Evolutionary conservation across 1,284 basidiomycete genomes (phyloP).

Genomic region (Peniophora sp.): DNA sequence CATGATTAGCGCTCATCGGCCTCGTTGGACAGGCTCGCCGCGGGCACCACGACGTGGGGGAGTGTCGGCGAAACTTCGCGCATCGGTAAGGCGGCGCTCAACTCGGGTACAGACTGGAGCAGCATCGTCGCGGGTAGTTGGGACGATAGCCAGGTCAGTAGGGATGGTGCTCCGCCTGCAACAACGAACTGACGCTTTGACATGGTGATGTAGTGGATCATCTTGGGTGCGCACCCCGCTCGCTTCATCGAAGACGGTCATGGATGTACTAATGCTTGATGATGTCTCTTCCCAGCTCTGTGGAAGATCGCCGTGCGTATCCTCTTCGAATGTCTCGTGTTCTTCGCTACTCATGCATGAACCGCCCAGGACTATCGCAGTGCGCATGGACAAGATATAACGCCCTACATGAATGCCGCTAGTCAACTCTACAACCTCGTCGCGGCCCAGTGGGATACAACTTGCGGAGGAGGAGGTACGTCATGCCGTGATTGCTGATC

Average conservation of each 20-base stretch:
- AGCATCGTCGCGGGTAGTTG: constrained; percentile 34
- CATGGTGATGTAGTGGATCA: constrained; percentile 34
- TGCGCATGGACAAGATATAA: constrained; percentile 24
- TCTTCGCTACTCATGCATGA: no score
- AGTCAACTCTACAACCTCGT: constrained; percentile 40
- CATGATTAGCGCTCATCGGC: no score
- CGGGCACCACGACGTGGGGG: constrained; percentile 28
- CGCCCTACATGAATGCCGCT: constrained; percentile 33
- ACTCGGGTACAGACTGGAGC: constrained; percentile 31
- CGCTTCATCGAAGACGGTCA: no score
- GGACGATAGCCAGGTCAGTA: constrained; percentile 40
- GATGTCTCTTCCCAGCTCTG: constrained; percentile 19
- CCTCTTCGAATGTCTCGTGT: no score
- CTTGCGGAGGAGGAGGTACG: constrained; percentile 19
- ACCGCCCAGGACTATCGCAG: constrained; percentile 30
- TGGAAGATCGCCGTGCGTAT: constrained; percentile 38
- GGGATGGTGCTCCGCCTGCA: neutral
- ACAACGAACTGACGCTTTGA: neutral
- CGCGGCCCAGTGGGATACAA: constrained; percentile 37
- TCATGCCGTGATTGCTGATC: neutral
- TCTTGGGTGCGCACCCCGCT: constrained; percentile 18
- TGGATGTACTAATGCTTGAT: no score
- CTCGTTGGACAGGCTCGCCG: constrained; percentile 18
- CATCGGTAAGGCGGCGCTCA: constrained; percentile 33
- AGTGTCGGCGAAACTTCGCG: constrained; percentile 32